These are phyloP conservation scores for Clohesyomyces aquaticus DNA, from an alignment of 495 filamentous ascomycete species.

Conservation along the genomic window DNA sequence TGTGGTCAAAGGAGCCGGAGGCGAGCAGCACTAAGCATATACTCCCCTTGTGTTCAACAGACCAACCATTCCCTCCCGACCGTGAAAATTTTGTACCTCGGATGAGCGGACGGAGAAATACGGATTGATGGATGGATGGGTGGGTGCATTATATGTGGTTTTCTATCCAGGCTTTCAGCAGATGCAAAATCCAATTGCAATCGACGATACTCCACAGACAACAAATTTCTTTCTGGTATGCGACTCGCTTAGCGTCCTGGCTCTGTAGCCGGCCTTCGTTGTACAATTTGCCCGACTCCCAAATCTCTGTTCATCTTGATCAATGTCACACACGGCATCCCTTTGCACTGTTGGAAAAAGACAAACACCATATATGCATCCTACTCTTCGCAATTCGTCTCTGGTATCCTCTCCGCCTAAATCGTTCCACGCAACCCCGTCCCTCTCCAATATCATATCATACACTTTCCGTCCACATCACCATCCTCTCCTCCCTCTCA, in stretches of 20 bases:
- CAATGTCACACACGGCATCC: no score
- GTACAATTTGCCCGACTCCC: slow-evolving; percentile 5
- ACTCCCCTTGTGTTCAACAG: no score
- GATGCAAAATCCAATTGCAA: not conserved
- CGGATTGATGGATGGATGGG: not conserved
- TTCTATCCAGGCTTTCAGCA: no score
- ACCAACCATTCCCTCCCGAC: not conserved
- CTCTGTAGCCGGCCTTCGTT: not conserved
- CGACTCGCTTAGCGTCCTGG: not conserved
- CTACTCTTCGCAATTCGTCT: no score
- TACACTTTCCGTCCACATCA: not conserved
- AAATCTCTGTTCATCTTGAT: not conserved
- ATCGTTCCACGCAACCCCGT: no score
- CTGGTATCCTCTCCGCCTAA: no score
- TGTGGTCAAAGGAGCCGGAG: slow-evolving; percentile 26
- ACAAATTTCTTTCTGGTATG: not conserved
- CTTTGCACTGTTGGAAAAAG: not conserved
- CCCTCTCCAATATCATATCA: no score
- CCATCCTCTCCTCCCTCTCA: not conserved
- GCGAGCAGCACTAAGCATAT: slow-evolving; percentile 10
- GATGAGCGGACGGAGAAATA: not conserved
- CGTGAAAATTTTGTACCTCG: slow-evolving; percentile 6
- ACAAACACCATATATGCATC: not conserved
- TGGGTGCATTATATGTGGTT: no score
- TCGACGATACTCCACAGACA: not conserved